A percentile compares a stretch with the other conserved stretches of the same genome.
phyloP scores from a whole-genome alignment of 441 rosid species.

The Rhodomyrtus psidioides region DNA sequence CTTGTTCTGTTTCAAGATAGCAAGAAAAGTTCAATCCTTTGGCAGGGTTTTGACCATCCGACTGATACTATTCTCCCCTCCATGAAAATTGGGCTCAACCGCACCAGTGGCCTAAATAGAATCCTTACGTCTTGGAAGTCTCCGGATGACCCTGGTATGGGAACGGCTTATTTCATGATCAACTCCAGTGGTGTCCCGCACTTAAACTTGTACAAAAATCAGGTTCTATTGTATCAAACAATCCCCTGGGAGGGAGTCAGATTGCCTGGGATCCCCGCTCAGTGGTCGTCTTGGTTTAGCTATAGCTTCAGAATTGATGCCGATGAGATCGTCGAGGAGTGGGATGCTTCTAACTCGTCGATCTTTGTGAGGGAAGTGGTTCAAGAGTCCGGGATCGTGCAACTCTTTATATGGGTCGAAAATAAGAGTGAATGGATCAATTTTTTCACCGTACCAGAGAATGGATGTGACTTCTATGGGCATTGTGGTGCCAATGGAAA shows the following conservation, averaged over 20 bases:
- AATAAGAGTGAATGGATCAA: conserved; percentile 28
- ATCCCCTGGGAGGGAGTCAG: conserved; percentile 61
- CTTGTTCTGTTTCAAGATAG: conserved; percentile 31
- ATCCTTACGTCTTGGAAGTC: conserved; percentile 53
- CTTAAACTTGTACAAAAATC: conserved; percentile 32
- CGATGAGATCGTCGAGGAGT: conserved; percentile 11
- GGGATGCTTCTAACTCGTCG: background rate
- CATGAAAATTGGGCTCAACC: conserved; percentile 42
- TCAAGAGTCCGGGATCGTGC: conserved; percentile 7
- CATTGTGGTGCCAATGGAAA: conserved; percentile 49
- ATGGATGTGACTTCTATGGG: conserved; percentile 43
- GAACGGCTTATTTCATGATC: conserved; percentile 24
- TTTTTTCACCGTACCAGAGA: conserved; percentile 39
- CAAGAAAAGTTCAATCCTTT: conserved; percentile 10
- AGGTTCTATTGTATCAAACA: conserved; percentile 24
- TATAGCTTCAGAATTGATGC: conserved; percentile 7
- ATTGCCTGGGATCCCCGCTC: conserved; percentile 57
- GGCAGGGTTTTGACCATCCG: conserved; percentile 70
- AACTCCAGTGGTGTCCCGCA: conserved; percentile 46
- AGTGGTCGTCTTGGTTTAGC: conserved; percentile 2
- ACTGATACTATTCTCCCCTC: conserved; percentile 35
- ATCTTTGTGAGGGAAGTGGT: conserved; percentile 16
- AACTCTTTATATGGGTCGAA: conserved; percentile 36
- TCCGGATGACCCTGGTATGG: conserved; percentile 39
- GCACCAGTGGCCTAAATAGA: conserved; percentile 20